A percentile compares a stretch with the other conserved stretches of the same genome.
These are phyloP conservation scores for Sarcomyxa edulis DNA, from an alignment of 768 basidiomycete species.

Conservation along the genomic window DNA sequence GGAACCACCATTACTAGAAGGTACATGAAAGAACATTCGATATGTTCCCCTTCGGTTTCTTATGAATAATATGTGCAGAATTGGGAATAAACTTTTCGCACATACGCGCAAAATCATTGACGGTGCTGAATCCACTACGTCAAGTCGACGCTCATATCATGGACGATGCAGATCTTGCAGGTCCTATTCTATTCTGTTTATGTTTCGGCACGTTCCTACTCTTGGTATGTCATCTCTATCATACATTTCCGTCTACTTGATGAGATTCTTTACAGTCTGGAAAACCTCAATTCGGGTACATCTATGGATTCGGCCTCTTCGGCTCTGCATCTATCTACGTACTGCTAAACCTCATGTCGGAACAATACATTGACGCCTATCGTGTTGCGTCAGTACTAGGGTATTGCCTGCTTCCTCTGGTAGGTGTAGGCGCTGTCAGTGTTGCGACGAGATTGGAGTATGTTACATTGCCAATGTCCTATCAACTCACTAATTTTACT, in stretches of 20 bases:
- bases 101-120: conserved; percentile 89
- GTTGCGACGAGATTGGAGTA: conserved; percentile 87
- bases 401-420: conserved; percentile 96
- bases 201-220: conserved; percentile 91
- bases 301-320: conserved; percentile 96
- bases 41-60: not conserved
- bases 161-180: conserved; percentile 98
- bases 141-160: conserved; percentile 88
- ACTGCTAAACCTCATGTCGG: conserved; percentile 95
- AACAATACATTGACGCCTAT: conserved; percentile 92
- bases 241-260: conserved; percentile 6
- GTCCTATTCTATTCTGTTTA: conserved; percentile 92
- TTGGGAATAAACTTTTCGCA: conserved; percentile 97
- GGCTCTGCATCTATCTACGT: conserved; percentile 90
- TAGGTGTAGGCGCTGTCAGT: conserved; percentile 85
- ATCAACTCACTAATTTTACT: conserved; percentile 9
- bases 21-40: conserved; percentile 30
- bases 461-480: conserved; percentile 23
- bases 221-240: conserved; percentile 54
- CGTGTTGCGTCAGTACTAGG: conserved; percentile 93
- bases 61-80: conserved; percentile 42
- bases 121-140: conserved; percentile 90
- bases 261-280: conserved; percentile 63
- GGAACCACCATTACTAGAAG: conserved; percentile 92
- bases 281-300: conserved; percentile 97